Percentiles rank a stretch among this genome's conserved stretches.
These are phyloP conservation scores for Tagetes patula DNA, from an alignment of 129 eudicot species.

Conservation along the genomic window DNA sequence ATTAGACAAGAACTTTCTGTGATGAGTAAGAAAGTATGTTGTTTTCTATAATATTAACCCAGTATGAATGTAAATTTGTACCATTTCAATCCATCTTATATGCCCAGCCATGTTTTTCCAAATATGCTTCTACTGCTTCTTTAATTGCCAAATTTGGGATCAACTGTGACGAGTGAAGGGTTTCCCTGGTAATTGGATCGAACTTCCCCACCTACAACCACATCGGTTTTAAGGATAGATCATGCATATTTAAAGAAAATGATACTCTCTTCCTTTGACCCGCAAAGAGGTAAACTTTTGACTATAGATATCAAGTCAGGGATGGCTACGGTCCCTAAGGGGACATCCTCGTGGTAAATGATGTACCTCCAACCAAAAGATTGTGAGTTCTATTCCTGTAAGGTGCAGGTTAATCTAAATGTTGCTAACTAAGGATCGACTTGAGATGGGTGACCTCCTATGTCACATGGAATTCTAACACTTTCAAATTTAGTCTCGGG, in stretches of 20 bases:
- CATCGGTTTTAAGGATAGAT: neutral
- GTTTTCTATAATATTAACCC: neutral
- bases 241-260: neutral
- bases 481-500: neutral
- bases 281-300: neutral
- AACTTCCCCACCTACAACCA: slow-evolving; percentile 72
- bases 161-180: slow-evolving; percentile 54
- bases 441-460: too few species aligned
- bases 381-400: too few species aligned
- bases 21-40: too few species aligned
- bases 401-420: too few species aligned
- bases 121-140: slow-evolving; percentile 74
- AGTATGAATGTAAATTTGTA: neutral
- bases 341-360: too few species aligned
- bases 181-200: slow-evolving; percentile 79
- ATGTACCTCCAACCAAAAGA: too few species aligned
- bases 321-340: too few species aligned
- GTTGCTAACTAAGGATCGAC: too few species aligned
- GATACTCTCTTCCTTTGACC: neutral
- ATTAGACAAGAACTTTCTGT: too few species aligned
- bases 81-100: slow-evolving; percentile 49
- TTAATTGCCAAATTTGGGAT: slow-evolving; percentile 86
- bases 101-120: slow-evolving; percentile 89
- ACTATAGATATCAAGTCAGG: neutral
- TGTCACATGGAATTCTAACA: neutral